Base-by-base conservation (phyloP, 768 basidiomycete species). In the Termitomyces titanicus region DNA sequence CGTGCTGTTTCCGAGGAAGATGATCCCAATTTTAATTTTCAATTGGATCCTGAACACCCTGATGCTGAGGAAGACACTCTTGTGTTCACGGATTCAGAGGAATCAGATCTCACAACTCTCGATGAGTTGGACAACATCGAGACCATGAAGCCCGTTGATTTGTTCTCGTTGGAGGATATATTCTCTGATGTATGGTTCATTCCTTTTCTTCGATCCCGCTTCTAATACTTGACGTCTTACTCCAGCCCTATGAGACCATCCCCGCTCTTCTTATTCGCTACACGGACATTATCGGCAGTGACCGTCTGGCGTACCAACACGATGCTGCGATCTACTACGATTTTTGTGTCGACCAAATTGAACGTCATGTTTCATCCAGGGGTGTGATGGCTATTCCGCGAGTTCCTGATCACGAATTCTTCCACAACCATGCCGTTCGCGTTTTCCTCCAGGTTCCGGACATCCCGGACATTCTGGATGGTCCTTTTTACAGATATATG, bases 321-420 rank as follows among this genome's bases (percentile, higher is more conserved):
- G 56, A 60, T 44, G 50, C 53, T 5, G 45, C 44, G 13, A 61
- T 61, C 49, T 60, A 53, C 29, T 60, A 60, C n/a, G 58, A 62
- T 42, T 47, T 51, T 18, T 52, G 35, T 27, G 53, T 50, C n/a
- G 51, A 54, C 12, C 20, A 55, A 22, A 44, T 44, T 50, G 46
- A 46, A 34, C 27, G 25, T 48, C 34, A 51, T 54, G 49, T 53
- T 15, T 18, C 22, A n/a, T 45, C 57, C 45, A 15, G 62, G n/a
- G 50, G 53, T 22, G 54, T 63, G 15, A 29, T 3, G 10, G 37
- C 9, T 31, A 25, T 61, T 4, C 58, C 51, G 1, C n/a, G 34
- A 11, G 37, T 22, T 10, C 60, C 60, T 22, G 22, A 37, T 33
- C 29, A 37, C 3, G 25, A 51, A 5, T 57, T 53, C 13, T 57